These are phyloP conservation scores for Crataegus laevigata DNA, from an alignment of 306 rosid species.

Conservation along the genomic window DNA sequence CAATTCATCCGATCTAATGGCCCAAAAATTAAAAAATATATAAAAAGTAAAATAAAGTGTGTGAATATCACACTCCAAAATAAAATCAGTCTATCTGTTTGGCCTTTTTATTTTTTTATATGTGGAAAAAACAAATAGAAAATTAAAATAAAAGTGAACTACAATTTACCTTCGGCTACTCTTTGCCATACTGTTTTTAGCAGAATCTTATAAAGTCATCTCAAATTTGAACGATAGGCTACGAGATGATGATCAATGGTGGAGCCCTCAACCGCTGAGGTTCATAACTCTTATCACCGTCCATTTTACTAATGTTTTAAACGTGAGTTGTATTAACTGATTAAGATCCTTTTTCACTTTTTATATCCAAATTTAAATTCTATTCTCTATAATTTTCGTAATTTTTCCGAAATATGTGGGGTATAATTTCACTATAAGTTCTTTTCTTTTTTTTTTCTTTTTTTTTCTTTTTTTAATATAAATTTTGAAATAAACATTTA, in stretches of 20 bases:
- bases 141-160: neutral
- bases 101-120: neutral
- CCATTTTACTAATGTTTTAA: too few relatives aligned
- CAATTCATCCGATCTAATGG: too few relatives aligned
- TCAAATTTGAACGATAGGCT: neutral
- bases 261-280: neutral
- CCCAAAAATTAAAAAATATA: too few relatives aligned
- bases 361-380: too few relatives aligned
- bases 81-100: slow-evolving; percentile 8
- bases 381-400: too few relatives aligned
- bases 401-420: too few relatives aligned
- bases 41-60: too few relatives aligned
- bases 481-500: neutral
- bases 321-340: too few relatives aligned
- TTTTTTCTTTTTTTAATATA: neutral
- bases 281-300: neutral
- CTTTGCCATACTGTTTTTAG: neutral
- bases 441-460: neutral
- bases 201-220: neutral
- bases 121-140: neutral
- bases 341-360: too few relatives aligned
- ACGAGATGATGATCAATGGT: neutral
- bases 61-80: too few relatives aligned
- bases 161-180: neutral
- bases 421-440: neutral